Evolutionary conservation across 2,329 filamentous ascomycete genomes (phyloP).

Genomic region (Penicillium sp.): DNA sequence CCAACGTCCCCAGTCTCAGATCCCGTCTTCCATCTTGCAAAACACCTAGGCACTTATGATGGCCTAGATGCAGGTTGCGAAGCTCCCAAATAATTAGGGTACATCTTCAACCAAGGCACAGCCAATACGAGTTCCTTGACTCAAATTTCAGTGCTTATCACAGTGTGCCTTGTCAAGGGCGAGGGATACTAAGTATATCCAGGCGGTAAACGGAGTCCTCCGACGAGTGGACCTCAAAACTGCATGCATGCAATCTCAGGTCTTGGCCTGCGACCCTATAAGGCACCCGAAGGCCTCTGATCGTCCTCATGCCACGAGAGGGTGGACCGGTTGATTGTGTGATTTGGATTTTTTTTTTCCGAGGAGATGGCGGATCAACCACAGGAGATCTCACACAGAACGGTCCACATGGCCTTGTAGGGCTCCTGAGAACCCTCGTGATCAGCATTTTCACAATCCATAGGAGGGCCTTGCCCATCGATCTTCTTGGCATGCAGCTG

Average conservation of each 20-base stretch:
- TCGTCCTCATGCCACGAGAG: slow-evolving; percentile 1
- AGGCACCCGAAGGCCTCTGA: slow-evolving; percentile 3
- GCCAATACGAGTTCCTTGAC: neutral
- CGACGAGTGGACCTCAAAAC: neutral
- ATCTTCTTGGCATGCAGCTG: neutral
- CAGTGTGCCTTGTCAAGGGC: neutral
- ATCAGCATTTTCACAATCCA: neutral
- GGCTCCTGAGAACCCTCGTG: neutral
- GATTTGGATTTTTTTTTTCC: neutral
- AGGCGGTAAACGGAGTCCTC: neutral
- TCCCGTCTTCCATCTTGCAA: neutral
- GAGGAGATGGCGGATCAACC: neutral
- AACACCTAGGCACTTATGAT: neutral
- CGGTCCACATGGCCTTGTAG: neutral
- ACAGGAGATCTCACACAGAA: neutral
- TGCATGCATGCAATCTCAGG: neutral
- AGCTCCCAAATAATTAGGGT: neutral
- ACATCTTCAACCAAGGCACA: neutral
- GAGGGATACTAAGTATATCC: neutral
- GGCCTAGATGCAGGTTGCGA: too few species aligned
- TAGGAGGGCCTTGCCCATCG: too few species aligned
- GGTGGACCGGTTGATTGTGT: slow-evolving; percentile 1
- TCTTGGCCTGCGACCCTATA: neutral
- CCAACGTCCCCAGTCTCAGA: neutral
- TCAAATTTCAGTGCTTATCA: neutral